Evolutionary conservation across 371 early-diverging fungal species (phyloP).

Genomic region (Saksenaea vasiformis): DNA sequence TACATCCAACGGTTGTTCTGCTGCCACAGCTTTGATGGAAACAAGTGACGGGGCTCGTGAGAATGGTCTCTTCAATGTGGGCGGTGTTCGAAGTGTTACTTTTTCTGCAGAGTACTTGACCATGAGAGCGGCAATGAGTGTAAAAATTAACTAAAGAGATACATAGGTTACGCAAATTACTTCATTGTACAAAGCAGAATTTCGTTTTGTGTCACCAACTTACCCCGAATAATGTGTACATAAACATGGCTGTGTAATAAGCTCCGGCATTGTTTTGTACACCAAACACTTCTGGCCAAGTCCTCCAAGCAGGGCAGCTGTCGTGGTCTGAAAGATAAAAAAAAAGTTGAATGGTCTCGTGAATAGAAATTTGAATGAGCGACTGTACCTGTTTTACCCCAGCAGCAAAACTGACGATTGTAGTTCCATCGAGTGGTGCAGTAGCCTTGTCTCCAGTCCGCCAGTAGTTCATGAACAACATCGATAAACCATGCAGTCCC

Average conservation of each 20-base stretch:
- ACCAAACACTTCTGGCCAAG: slow-evolving; percentile 45
- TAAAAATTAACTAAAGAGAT: slow-evolving; percentile 34
- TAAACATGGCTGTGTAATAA: slow-evolving; percentile 37
- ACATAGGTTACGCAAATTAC: neutral
- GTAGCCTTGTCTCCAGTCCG: slow-evolving; percentile 82
- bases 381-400: slow-evolving; percentile 61
- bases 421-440: slow-evolving; percentile 84
- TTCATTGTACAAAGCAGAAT: slow-evolving; percentile 2
- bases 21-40: slow-evolving; percentile 11
- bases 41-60: slow-evolving; percentile 24
- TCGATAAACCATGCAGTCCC: slow-evolving; percentile 86
- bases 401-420: slow-evolving; percentile 91
- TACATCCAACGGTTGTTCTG: neutral
- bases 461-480: slow-evolving; percentile 78
- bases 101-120: slow-evolving; percentile 49
- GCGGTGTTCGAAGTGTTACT: slow-evolving; percentile 30
- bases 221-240: slow-evolving; percentile 49
- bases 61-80: slow-evolving; percentile 12
- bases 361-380: neutral
- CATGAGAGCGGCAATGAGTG: slow-evolving; percentile 37
- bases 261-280: slow-evolving; percentile 16
- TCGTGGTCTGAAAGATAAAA: slow-evolving; percentile 21
- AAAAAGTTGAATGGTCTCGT: neutral
- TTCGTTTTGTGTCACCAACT: slow-evolving; percentile 6
- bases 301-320: slow-evolving; percentile 43